Conservation (phyloP, 2,329 filamentous ascomycete species). For the Drechslerella dactyloides region DNA sequence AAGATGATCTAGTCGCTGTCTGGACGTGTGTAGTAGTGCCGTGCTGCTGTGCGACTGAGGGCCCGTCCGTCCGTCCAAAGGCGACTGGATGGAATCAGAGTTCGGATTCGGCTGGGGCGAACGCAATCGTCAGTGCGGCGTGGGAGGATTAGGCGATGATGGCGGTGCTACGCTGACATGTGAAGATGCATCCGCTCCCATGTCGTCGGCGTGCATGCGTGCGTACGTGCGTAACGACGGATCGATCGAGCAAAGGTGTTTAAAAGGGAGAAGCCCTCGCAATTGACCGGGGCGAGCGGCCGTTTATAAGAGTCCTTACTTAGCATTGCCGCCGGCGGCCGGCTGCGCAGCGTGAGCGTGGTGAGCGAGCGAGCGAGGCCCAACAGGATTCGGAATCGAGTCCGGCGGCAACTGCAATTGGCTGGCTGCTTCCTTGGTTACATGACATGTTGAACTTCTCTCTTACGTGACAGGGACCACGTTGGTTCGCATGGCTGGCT, state of each 20-base stretch:
- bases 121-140: not conserved
- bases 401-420: slow-evolving; percentile 29
- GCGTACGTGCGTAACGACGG: slow-evolving; percentile 5
- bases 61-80: too few species aligned
- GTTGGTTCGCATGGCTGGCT: slow-evolving; percentile 21
- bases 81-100: too few species aligned
- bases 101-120: too few species aligned
- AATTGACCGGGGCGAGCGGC: not conserved
- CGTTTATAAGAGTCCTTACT: too few species aligned
- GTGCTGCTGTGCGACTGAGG: slow-evolving; percentile 11
- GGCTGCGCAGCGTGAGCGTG: too few species aligned
- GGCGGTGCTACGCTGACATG: slow-evolving; percentile 23
- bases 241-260: not conserved
- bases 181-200: slow-evolving; percentile 19
- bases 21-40: slow-evolving; percentile 8
- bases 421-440: too few species aligned
- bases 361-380: slow-evolving; percentile 1
- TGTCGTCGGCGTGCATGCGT: slow-evolving; percentile 11
- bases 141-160: slow-evolving; percentile 13
- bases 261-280: not conserved
- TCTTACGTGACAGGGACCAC: slow-evolving; percentile 1
- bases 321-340: too few species aligned
- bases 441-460: too few species aligned
- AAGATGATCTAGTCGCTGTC: too few species aligned
- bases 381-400: slow-evolving; percentile 26